Evolutionary conservation across 202 grass and related monocot species (phyloP).

Genomic region (Miscanthus sacchariflorus): DNA sequence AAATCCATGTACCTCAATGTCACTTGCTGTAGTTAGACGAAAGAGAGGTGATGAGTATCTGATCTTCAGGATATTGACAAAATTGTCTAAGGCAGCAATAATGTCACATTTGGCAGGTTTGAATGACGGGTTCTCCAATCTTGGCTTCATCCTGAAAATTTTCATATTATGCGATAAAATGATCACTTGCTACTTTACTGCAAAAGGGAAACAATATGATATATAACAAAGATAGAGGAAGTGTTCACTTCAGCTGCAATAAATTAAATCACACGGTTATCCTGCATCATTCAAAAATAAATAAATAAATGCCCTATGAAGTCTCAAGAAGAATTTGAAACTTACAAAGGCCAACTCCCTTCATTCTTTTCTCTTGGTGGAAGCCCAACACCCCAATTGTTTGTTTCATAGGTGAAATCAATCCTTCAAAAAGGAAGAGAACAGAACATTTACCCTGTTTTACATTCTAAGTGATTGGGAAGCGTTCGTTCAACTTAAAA

Average conservation of each 20-base stretch:
- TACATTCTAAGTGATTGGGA: background rate
- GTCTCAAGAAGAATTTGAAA: slow-evolving; percentile 31
- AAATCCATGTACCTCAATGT: slow-evolving; percentile 63
- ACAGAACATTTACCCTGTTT: slow-evolving; percentile 3
- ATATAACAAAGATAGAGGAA: slow-evolving; percentile 4
- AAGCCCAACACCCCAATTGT: slow-evolving; percentile 97
- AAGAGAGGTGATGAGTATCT: slow-evolving; percentile 94
- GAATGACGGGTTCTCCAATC: slow-evolving; percentile 80
- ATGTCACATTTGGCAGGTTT: slow-evolving; percentile 74
- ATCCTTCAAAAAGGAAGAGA: slow-evolving; percentile 66
- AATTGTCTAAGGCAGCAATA: slow-evolving; percentile 66
- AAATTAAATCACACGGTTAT: background rate
- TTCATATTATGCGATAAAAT: slow-evolving; percentile 9
- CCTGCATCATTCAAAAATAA: background rate
- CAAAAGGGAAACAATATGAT: slow-evolving; percentile 12
- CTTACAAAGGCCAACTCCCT: slow-evolving; percentile 82
- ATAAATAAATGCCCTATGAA: background rate
- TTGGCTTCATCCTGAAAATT: slow-evolving; percentile 74
- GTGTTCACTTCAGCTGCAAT: background rate
- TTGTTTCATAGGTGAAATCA: slow-evolving; percentile 93
- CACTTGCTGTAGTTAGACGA: slow-evolving; percentile 63
- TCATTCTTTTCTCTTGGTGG: slow-evolving; percentile 95
- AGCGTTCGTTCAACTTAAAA: slow-evolving; percentile 24
- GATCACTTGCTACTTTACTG: slow-evolving; percentile 23
- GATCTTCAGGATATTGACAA: slow-evolving; percentile 73